phyloP scores from a whole-genome alignment of 257 asterid genomes.

The Eucommia ulmoides region DNA sequence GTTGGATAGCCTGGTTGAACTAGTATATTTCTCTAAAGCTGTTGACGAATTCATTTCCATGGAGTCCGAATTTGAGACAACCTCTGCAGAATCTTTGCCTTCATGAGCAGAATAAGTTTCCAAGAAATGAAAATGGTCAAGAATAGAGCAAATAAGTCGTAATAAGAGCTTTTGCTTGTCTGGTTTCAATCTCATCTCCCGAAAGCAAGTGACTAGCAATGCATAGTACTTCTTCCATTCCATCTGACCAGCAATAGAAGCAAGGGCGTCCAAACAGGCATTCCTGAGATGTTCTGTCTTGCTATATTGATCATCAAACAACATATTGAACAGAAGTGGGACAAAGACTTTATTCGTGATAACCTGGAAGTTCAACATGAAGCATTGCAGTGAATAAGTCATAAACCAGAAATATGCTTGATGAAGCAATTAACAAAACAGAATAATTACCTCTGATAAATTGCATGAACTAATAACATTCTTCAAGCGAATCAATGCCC shows the following conservation, averaged over 20 bases:
- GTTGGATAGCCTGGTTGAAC: conserved; percentile 16
- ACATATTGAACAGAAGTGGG: conserved; percentile 71
- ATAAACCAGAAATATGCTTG: conserved; percentile 5
- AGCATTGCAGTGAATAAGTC: conserved; percentile 12
- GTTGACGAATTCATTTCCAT: conserved; percentile 17
- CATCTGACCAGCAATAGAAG: conserved; percentile 67
- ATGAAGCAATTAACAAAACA: conserved; percentile 1
- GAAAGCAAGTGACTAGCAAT: conserved; percentile 61
- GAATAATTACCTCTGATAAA: conserved; percentile 50
- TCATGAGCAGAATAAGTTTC: conserved; percentile 26
- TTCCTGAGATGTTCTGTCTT: conserved; percentile 80
- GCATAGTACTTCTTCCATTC: conserved; percentile 59
- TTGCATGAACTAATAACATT: conserved; percentile 32
- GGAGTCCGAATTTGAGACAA: conserved; percentile 27
- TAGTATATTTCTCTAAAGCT: conserved; percentile 16
- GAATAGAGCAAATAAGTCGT: conserved; percentile 63
- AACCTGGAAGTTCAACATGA: conserved; percentile 29
- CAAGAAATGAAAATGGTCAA: conserved; percentile 72
- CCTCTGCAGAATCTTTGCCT: conserved; percentile 24
- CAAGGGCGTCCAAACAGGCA: conserved; percentile 74
- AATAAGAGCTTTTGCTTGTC: conserved; percentile 61
- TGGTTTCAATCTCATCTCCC: conserved; percentile 48
- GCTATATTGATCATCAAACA: conserved; percentile 59
- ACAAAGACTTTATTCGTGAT: conserved; percentile 58
- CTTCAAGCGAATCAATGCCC: conserved; percentile 67